Evolutionary conservation across 768 basidiomycete genomes (phyloP).

Genomic region (Hypholoma sublateritium): DNA sequence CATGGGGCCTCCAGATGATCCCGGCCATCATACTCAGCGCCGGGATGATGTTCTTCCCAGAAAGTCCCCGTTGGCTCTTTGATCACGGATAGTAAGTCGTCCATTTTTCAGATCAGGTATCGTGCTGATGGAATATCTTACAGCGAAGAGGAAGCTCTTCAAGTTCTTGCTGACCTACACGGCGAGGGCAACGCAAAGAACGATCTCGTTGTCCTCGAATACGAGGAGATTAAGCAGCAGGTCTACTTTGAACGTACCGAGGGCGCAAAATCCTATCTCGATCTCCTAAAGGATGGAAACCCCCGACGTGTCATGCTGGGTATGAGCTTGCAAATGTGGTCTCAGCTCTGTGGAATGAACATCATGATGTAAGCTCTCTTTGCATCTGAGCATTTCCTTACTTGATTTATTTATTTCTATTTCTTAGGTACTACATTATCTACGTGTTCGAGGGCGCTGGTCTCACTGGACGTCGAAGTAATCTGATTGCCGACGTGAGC

Average conservation of each 20-base stretch:
- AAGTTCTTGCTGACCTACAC: conserved; percentile 75
- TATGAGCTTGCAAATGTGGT: conserved; percentile 77
- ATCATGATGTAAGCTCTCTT: conserved; percentile 66
- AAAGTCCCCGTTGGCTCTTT: conserved; percentile 71
- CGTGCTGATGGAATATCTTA: neutral
- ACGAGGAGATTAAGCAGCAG: conserved; percentile 62
- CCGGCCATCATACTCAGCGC: conserved; percentile 68
- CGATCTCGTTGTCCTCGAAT: conserved; percentile 69
- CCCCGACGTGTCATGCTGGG: conserved; percentile 73
- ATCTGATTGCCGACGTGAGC: conserved; percentile 63
- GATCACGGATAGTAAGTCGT: conserved; percentile 51
- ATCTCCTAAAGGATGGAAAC: conserved; percentile 65
- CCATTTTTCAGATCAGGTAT: neutral
- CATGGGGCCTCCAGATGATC: conserved; percentile 80
- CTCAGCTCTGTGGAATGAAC: conserved; percentile 75
- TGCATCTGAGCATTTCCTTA: neutral
- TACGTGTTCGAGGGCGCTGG: conserved; percentile 80
- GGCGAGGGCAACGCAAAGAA: conserved; percentile 57
- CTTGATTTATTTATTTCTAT: neutral
- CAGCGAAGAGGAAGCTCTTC: conserved; percentile 61
- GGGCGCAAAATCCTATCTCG: conserved; percentile 69
- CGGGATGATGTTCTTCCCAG: conserved; percentile 70
- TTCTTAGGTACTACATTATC: conserved; percentile 55
- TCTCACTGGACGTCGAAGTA: conserved; percentile 69
- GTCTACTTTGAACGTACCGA: conserved; percentile 62